Base-by-base conservation (phyloP, 2,329 filamentous ascomycete species). In the Sphaceloma murrayae region DNA sequence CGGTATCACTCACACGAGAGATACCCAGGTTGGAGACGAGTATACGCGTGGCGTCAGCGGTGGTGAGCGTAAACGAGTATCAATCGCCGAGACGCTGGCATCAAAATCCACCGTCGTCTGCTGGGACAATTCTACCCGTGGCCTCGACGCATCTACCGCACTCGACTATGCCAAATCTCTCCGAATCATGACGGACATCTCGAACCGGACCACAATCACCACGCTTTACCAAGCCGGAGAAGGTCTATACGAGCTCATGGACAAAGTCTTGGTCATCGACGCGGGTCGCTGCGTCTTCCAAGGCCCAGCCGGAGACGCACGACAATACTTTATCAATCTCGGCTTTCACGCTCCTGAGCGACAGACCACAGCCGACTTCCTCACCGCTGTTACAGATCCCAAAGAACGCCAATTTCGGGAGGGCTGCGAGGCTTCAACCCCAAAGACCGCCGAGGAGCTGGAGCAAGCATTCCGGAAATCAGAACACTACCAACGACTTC, bases 61-160 rank as follows among this genome's bases (percentile, higher is more conserved):
- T 53, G 85, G 85, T 47, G 85, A 91, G 63, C 67, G 84, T 27
- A 89, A 88, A 60, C 80, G 84, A 56, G 83, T 86, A 6, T 80
- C 78, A 16, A 86, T 89, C 51, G 81, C 82, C 1, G 84, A 89
- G 61, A 84, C 81, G 0, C 63, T 89, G 16, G 79, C 82, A 3
- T 81, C 81, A 5, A 81, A 83, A 59, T 78, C 78, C 1, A 78
- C 80, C 0, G 78, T 88, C 1, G 77, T 83, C 24, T 80, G 78
- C 50, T 88, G 82, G 81, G 84, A 89, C 53, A 89, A 89, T 59
- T 80, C 76, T 0, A 89, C 83, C 0, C 70, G 84, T 36, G 85
- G 85, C n/a, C 67, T 89, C 0, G 84, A 91, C 56, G 80, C 82
- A 1, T 83, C 78, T 1, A 88, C 83, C 0, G 85, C 84, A 3